Evolutionary conservation across 2,329 filamentous ascomycete species (phyloP).

Genomic region (Lachnellula cervina): DNA sequence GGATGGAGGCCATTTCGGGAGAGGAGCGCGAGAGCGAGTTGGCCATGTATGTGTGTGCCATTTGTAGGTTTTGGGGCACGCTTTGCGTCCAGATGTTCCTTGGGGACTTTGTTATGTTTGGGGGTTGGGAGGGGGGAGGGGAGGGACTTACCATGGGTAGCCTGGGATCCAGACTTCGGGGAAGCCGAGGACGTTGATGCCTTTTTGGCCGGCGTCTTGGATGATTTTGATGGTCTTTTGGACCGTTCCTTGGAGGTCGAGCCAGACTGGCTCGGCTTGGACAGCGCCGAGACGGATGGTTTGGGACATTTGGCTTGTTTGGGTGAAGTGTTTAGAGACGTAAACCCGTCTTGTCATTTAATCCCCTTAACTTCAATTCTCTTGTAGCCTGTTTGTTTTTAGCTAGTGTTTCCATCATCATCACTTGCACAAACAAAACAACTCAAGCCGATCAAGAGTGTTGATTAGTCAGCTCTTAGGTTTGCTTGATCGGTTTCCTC

Average conservation of each 20-base stretch:
- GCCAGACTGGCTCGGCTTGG: conserved; percentile 56
- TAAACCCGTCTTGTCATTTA: neutral
- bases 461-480: no score
- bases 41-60: conserved; percentile 42
- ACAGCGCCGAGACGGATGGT: conserved; percentile 38
- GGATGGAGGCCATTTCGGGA: conserved; percentile 40
- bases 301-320: neutral
- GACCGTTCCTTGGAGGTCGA: conserved; percentile 51
- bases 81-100: conserved; percentile 26
- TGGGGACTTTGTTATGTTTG: neutral
- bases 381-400: no score
- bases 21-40: conserved; percentile 39
- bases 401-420: no score
- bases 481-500: no score
- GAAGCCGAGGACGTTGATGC: conserved; percentile 50
- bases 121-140: conserved; percentile 8
- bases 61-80: conserved; percentile 33
- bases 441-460: no score
- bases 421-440: no score
- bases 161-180: conserved; percentile 52
- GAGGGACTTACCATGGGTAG: conserved; percentile 43
- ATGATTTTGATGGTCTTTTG: conserved; percentile 55
- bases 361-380: no score
- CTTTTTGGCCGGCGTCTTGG: conserved; percentile 46
- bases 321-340: neutral